A percentile compares a stretch with the other conserved stretches of the same genome.
Evolutionary conservation across 2,329 filamentous ascomycete genomes (phyloP).

Genomic region (Hyphodiscus sp.): DNA sequence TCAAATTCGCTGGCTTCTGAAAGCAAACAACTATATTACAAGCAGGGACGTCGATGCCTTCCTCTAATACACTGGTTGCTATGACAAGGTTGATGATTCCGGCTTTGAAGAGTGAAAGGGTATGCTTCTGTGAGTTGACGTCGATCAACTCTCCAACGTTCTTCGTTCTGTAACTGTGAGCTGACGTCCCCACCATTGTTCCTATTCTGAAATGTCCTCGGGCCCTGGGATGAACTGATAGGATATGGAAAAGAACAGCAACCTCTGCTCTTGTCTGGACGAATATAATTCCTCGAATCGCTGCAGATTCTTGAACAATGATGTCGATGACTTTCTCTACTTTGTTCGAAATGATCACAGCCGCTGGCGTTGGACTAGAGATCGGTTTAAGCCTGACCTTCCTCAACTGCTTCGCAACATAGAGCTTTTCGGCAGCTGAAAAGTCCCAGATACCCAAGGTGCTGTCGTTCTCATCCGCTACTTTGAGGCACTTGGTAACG

Average conservation of each 20-base stretch:
- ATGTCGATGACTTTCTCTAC: constrained; percentile 49
- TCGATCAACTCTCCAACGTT: constrained; percentile 37
- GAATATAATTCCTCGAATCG: constrained; percentile 56
- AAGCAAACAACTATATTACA: constrained; percentile 62
- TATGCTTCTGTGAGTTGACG: constrained; percentile 29
- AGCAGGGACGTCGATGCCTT: constrained; percentile 54
- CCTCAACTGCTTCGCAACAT: constrained; percentile 43
- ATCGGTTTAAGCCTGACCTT: constrained; percentile 29
- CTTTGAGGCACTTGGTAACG: constrained; percentile 40
- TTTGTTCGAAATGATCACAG: constrained; percentile 47
- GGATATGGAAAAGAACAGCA: constrained; percentile 46
- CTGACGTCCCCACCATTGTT: constrained; percentile 49
- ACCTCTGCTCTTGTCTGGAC: constrained; percentile 57
- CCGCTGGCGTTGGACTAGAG: constrained; percentile 17
- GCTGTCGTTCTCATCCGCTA: constrained; percentile 32
- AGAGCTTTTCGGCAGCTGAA: constrained; percentile 43
- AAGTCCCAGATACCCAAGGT: constrained; percentile 37
- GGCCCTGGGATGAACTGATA: constrained; percentile 43
- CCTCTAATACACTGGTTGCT: constrained; percentile 56
- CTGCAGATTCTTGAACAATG: constrained; percentile 35
- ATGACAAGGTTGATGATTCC: constrained; percentile 48
- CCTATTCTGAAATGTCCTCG: constrained; percentile 43
- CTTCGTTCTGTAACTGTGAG: constrained; percentile 29
- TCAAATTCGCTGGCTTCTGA: constrained; percentile 53
- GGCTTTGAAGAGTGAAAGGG: constrained; percentile 44